Evolutionary conservation across 495 filamentous ascomycete genomes (phyloP), one percentile per base, ranked within the genome.

Genomic region (Choiromyces venosus): DNA sequence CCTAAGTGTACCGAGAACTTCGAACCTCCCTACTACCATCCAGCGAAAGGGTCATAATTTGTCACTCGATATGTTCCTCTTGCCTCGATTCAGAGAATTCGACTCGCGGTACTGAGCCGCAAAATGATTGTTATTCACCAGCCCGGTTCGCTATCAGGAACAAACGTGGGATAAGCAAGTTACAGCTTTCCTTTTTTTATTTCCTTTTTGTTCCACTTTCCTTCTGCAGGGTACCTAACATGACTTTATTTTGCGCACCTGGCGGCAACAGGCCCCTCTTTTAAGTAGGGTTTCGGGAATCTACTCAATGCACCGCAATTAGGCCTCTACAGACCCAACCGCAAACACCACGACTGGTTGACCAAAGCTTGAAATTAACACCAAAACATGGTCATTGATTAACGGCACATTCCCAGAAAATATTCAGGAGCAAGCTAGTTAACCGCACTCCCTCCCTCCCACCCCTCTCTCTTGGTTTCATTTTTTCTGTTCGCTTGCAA

Each of bases 81-180:
- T 12, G 7, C 21, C 21, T 3, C 7, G 7, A 25, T 52, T n/a
- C 7, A 25, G 21, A 52, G 44, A 52, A 8, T 25, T 29, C 9
- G 1, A 21, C 9, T 12, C 52, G 7, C 10, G 25, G 0, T 14
- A 4, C n/a, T 61, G 9, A 61, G 25, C 25, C 52, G 4, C 52
- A 61, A 33, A 1, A 16, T 61, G 12, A 61, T 33, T 61, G 25
- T 29, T 4, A 16, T 61, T 33, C 52, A 25, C 25, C 52, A 33
- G 52, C 52, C 52, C 12, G 52, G 52, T 61, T 61, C 52, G 25
- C 52, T 61, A 61, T 61, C 52, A 16, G 52, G 52, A 61, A 61
- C 52, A 33, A 61, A 33, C 25, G 52, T 61, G 52, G 52, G 52
- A 61, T 61, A 61, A 61, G 25, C 52, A 61, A 61, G 25, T 33